Evolutionary conservation across 2,329 filamentous ascomycete species (phyloP).

Genomic region (Beauveria medogensis): DNA sequence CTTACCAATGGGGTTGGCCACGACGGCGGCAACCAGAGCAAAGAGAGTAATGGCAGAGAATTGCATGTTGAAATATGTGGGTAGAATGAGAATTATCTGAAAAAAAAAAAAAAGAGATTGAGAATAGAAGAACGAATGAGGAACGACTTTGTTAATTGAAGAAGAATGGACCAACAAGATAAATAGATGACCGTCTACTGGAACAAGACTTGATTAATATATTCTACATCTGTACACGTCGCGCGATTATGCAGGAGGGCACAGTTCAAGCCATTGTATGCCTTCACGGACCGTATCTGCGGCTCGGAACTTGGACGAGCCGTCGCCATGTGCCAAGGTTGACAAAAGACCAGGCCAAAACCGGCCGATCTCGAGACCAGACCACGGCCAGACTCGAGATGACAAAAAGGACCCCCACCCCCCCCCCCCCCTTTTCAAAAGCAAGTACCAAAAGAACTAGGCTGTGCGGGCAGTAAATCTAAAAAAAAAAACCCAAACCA

Average conservation of each 20-base stretch:
- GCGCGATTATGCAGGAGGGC: background rate
- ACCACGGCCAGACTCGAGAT: background rate
- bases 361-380: background rate
- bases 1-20: conserved; percentile 31
- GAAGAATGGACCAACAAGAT: background rate
- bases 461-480: no score
- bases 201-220: background rate
- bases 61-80: conserved; percentile 40
- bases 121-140: background rate
- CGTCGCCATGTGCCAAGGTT: background rate
- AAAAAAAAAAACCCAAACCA: background rate
- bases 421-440: background rate
- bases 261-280: background rate
- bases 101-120: background rate
- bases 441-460: background rate
- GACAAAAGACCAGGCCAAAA: background rate
- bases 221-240: background rate
- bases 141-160: background rate
- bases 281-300: background rate
- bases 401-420: background rate
- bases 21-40: conserved; percentile 37
- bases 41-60: conserved; percentile 39
- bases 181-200: background rate
- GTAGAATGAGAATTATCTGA: conserved; percentile 11
- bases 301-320: conserved; percentile 2